Evolutionary conservation across 305 asterid genomes (phyloP), one percentile per base, ranked within the genome.

Genomic region (Rubia balearica): DNA sequence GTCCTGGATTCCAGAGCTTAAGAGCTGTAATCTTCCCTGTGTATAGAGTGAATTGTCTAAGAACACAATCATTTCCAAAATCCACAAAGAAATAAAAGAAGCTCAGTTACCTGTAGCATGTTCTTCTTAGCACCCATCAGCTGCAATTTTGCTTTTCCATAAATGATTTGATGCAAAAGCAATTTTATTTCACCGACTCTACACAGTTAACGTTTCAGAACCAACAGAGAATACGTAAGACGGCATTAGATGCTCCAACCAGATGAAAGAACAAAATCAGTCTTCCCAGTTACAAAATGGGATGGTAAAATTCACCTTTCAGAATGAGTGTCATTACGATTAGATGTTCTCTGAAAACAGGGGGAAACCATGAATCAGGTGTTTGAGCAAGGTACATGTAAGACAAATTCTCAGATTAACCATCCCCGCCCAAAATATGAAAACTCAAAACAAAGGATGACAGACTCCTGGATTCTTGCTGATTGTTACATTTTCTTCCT

Each of bases 111-210:
- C 96, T 78, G 86, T 73, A 91, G 76, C 72, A 71, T 88, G 69
- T 85, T 89, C 79, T 75, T 81, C 89, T 84, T 88, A n/a, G 79
- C 77, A 81, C 71, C 78, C 83, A 82, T 80, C 88, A 89, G 87
- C 81, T 77, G 93, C 74, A 83, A 81, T 67, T 87, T 94, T 69
- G 93, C 86, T 80, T 82, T 87, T 75, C 83, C 91, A 51, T 85
- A 83, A 79, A 88, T 80, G 81, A 91, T 75, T 72, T 67, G 86
- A 64, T 81, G 84, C 81, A 94, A 65, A 81, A 87, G 57, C 73
- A 80, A 73, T 61, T 80, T 89, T 73, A 82, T 72, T 85, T 89
- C 93, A 70, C 80, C 82, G 63, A 69, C 55, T 83, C 98, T 94
- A 89, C 80, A 87, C 24, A 17, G 4, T 48, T 77, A 77, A 78